These are phyloP conservation scores for Pseudocercospora musae DNA, from an alignment of 2,329 filamentous ascomycete species.

Conservation along the genomic window DNA sequence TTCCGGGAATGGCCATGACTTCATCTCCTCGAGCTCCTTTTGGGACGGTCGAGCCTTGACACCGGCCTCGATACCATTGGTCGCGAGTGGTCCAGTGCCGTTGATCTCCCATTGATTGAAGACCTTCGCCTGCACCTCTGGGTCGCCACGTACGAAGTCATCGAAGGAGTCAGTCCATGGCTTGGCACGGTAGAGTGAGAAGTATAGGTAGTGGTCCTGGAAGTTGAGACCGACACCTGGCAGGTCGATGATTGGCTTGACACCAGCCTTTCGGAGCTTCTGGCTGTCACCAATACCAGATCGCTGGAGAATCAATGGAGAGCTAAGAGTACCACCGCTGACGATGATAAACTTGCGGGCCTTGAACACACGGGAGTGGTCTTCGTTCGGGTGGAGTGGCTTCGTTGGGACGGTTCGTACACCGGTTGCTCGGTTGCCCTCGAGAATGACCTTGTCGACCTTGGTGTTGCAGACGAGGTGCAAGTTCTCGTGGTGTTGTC, in stretches of 20 bases:
- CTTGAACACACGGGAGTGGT: constrained; percentile 56
- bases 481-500: constrained; percentile 65
- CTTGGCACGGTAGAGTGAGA: constrained; percentile 68
- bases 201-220: constrained; percentile 73
- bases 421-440: constrained; percentile 67
- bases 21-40: constrained; percentile 65
- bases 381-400: constrained; percentile 56
- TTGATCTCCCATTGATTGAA: constrained; percentile 77
- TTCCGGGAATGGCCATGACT: constrained; percentile 69
- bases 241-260: constrained; percentile 67
- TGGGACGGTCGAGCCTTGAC: constrained; percentile 72
- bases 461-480: constrained; percentile 74
- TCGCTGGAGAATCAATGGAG: constrained; percentile 70
- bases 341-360: constrained; percentile 73
- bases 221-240: constrained; percentile 74
- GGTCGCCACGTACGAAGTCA: constrained; percentile 72
- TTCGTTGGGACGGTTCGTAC: constrained; percentile 70
- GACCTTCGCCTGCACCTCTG: constrained; percentile 68
- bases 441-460: constrained; percentile 71
- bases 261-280: constrained; percentile 66
- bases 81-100: constrained; percentile 72
- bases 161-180: constrained; percentile 75
- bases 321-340: constrained; percentile 69
- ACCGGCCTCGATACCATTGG: constrained; percentile 76
- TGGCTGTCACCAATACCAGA: constrained; percentile 69